Base-by-base conservation (phyloP, 306 rosid species). In the Ziziphus jujuba region DNA sequence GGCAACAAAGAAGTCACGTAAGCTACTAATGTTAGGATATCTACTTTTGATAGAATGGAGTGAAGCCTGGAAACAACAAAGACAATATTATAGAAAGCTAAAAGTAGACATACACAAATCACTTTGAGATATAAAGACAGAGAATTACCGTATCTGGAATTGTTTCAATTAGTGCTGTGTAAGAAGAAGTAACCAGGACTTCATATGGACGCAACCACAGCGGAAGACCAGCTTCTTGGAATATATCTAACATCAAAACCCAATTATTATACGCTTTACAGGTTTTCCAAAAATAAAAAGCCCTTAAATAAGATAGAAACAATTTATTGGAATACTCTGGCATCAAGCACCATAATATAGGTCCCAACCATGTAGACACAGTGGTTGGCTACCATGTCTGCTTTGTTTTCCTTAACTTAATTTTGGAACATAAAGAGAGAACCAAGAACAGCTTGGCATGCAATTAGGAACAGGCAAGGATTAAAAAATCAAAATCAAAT, bases 161-260 rank as follows among this genome's bases (percentile, higher is more conserved):
- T 70, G 99, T 95, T 88, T 95, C 99, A 51, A 95, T 95, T 31
- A 95, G 82, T 80, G 99, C 97, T 56, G 99, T 87, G 72, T 88
- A 95, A 10, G 99, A 87, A 77, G 99, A 95, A 63, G 99, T 91
- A 63, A 90, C 92, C 72, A 95, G 81, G 74, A 95, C 91, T 87
- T 95, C 99, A 74, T 95, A 95, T 38, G 97, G 97, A 61, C 97
- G 95, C 82, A 95, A 80, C 99, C 99, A 95, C 71, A 95, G 95
- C 51, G 99, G 97, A 64, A 95, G 95, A 72, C 99, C 99, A 80
- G 99, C 99, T 85, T 95, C 99, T 95, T 95, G 99, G 74, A 95
- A 95, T 77, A 95, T 95, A 79, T 90, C 99, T 95, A 82, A 79
- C 82, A 80, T 68, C 74, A 80, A 69, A 77, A 82, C 67, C 74